A percentile compares a stretch with the other conserved stretches of the same genome.
These are phyloP conservation scores for Yamadazyma blattariae DNA, from an alignment of 1,139 yeast genomes.

Conservation along the genomic window DNA sequence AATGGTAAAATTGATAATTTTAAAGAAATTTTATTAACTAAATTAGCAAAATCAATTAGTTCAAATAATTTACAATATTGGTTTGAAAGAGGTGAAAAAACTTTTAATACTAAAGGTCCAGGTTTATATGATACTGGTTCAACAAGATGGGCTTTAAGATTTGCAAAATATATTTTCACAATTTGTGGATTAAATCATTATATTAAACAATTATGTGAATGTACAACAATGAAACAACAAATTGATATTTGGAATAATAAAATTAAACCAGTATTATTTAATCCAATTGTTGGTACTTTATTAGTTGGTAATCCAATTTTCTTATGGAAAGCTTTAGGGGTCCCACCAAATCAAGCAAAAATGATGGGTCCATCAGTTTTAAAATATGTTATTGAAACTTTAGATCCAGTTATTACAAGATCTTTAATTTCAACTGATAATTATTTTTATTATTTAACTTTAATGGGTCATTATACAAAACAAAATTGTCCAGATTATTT, in stretches of 20 bases:
- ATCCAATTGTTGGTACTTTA: conserved; percentile 63
- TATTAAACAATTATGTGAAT: conserved; percentile 55
- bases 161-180: conserved; percentile 59
- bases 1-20: conserved; percentile 62
- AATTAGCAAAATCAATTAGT: conserved; percentile 67
- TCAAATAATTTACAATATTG: conserved; percentile 82
- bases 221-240: conserved; percentile 62
- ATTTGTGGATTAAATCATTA: conserved; percentile 51
- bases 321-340: conserved; percentile 86
- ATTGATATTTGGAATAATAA: conserved; percentile 56
- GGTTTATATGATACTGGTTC: conserved; percentile 79
- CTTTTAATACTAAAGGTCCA: conserved; percentile 51
- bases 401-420: conserved; percentile 68
- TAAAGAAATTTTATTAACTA: conserved; percentile 41
- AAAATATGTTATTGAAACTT: conserved; percentile 70
- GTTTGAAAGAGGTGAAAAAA: conserved; percentile 58
- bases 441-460: conserved; percentile 71
- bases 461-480: conserved; percentile 59
- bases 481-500: conserved; percentile 76
- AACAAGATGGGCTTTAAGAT: conserved; percentile 79
- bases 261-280: conserved; percentile 67
- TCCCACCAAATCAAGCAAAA: conserved; percentile 78
- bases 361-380: conserved; percentile 74
- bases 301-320: conserved; percentile 78
- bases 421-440: conserved; percentile 68